phyloP scores from a whole-genome alignment of 176 grass and related monocot species.

The Hyparrhenia diplandra region DNA sequence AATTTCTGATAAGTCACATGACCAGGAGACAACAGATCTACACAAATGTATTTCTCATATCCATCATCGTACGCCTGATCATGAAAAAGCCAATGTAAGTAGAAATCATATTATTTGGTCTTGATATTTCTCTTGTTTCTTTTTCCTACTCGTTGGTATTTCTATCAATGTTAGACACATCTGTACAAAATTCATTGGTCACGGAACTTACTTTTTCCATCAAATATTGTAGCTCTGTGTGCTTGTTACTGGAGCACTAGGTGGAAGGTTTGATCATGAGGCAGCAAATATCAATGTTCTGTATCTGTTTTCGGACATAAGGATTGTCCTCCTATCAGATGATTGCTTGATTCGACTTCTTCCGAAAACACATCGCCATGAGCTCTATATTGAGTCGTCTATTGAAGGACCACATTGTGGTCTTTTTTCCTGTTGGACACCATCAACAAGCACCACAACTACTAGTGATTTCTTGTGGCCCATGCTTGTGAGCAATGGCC shows the following conservation, averaged over 20 bases:
- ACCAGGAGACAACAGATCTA: constrained; percentile 76
- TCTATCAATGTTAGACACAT: neutral
- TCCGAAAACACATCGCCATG: constrained; percentile 57
- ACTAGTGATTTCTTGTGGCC: no score
- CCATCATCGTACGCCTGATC: constrained; percentile 29
- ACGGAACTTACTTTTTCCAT: neutral
- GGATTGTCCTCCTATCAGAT: constrained; percentile 67
- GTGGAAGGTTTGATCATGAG: constrained; percentile 86
- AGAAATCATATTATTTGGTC: neutral
- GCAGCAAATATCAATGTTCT: constrained; percentile 67
- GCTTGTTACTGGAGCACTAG: constrained; percentile 61
- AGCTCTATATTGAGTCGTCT: constrained; percentile 57
- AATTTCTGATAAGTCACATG: constrained; percentile 62
- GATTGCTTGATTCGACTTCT: constrained; percentile 75
- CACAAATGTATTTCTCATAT: constrained; percentile 73
- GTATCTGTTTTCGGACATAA: constrained; percentile 63
- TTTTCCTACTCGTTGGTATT: neutral
- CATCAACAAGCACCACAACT: constrained; percentile 56
- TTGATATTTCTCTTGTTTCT: neutral
- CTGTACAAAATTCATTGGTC: neutral
- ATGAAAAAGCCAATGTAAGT: constrained; percentile 61
- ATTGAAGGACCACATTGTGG: constrained; percentile 66
- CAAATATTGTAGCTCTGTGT: constrained; percentile 50
- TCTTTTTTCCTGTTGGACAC: constrained; percentile 59
- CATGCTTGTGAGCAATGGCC: no score